phyloP scores from a whole-genome alignment of 1,284 basidiomycete genomes.

The Ustilago curta region DNA sequence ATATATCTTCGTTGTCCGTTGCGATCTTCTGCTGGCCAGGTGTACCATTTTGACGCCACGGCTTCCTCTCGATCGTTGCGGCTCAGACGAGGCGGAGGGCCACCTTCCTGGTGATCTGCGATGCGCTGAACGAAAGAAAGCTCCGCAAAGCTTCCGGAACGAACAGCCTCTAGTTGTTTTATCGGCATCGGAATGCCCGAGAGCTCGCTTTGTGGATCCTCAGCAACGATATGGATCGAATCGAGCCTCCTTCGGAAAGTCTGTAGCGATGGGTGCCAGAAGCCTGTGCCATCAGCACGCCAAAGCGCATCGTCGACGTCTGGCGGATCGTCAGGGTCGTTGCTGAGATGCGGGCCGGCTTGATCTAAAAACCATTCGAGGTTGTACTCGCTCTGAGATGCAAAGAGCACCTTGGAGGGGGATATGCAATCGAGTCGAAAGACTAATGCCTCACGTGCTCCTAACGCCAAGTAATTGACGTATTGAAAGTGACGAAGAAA shows the following conservation, averaged over 20 bases:
- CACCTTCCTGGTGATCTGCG: slow-evolving; percentile 1
- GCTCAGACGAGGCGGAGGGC: slow-evolving; percentile 8
- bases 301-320: slow-evolving; percentile 5
- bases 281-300: slow-evolving; percentile 5
- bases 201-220: slow-evolving; percentile 30
- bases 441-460: background rate
- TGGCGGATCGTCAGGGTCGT: background rate
- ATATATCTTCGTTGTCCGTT: slow-evolving; percentile 4
- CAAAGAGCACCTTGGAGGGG: slow-evolving; percentile 14
- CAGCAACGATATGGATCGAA: slow-evolving; percentile 18
- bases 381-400: background rate
- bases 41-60: slow-evolving; percentile 2
- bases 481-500: slow-evolving; percentile 26
- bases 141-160: slow-evolving; percentile 30
- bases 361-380: background rate
- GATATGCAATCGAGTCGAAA: background rate
- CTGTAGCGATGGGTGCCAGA: slow-evolving; percentile 9
- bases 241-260: slow-evolving; percentile 12
- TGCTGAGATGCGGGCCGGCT: background rate
- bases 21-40: slow-evolving; percentile 4
- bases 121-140: background rate
- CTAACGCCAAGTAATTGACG: slow-evolving; percentile 32
- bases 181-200: slow-evolving; percentile 49
- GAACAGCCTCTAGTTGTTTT: slow-evolving; percentile 24
- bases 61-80: background rate